phyloP scores from a whole-genome alignment of 2,329 filamentous ascomycete species.

The Talaromyces amestolkiae region DNA sequence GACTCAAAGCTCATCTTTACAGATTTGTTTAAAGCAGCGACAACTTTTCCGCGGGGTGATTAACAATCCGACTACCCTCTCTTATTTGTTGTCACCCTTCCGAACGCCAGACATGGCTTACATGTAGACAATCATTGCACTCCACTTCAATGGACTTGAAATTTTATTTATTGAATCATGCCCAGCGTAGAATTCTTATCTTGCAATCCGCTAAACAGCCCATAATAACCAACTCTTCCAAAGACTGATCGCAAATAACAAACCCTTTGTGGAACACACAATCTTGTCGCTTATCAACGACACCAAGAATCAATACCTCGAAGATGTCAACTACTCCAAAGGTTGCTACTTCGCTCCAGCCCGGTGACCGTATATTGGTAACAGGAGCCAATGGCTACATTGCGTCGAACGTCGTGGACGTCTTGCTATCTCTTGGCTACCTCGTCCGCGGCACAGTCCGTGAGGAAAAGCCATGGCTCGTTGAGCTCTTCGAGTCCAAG shows the following conservation, averaged over 20 bases:
- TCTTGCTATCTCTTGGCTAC: conserved; percentile 44
- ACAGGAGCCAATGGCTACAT: conserved; percentile 51
- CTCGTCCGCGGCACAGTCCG: conserved; percentile 49
- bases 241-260: neutral
- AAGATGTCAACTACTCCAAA: conserved; percentile 4
- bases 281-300: neutral
- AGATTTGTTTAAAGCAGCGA: neutral
- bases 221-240: neutral
- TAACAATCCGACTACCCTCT: neutral
- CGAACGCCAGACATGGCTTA: neutral
- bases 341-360: conserved; percentile 23
- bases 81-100: neutral
- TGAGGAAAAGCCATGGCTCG: conserved; percentile 35
- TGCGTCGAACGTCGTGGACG: conserved; percentile 42
- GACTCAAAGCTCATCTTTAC: neutral
- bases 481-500: conserved; percentile 32
- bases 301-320: neutral
- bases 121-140: neutral
- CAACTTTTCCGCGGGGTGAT: neutral
- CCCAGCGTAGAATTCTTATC: neutral
- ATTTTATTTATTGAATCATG: neutral
- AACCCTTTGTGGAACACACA: neutral
- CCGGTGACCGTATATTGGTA: conserved; percentile 41
- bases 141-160: too few species aligned
- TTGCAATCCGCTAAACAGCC: neutral